Base-by-base conservation (phyloP, 257 asterid species). In the Pogostemon cablin region DNA sequence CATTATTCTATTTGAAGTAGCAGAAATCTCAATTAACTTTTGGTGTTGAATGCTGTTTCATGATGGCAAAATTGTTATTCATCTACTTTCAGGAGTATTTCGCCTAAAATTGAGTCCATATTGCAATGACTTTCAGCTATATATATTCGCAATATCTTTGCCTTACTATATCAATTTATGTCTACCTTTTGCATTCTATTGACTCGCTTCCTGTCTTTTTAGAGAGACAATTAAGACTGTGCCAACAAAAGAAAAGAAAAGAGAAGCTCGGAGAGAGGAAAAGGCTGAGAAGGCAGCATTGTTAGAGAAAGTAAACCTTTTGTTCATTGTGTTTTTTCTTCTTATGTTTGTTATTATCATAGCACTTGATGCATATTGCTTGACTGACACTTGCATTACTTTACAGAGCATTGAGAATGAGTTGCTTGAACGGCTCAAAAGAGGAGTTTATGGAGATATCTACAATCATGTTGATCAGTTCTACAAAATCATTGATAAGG, bases 151-250 rank as follows among this genome's bases (percentile, higher is more conserved):
- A 5, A 2, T 3, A 17, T 61, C 4, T 15, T 41, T 34, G 34
- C 10, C 42, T 37, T 5, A 10, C 39, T 56, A 3, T 56, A 37
- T 40, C 56, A 50, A 46, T 72, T 12, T 49, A 49, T 7, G 9
- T 44, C 12, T 17, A 48, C 55, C 39, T 55, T 65, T 41, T 38
- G 40, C 76, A 11, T 62, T 68, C 55, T 71, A 68, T 52, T 65
- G 75, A 67, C 12, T 40, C 43, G 15, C 57, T 74, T 46, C 69
- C 59, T 72, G 10, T 71, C n/a, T 70, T 49, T 60, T 71, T 83
- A 91, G 99, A 85, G 99, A 91, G 85, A 95, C 87, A 84, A 79
- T 91, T 62, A 86, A 88, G 95, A 90, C 97, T 12, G 83, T 81
- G 42, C 98, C 98, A 1, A 85, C 95, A 62, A 91, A 84, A 69